Percentiles rank a stretch among this genome's conserved stretches.
Conservation (phyloP, 306 rosid genomes). For the Glycyrrhiza uralensis region DNA sequence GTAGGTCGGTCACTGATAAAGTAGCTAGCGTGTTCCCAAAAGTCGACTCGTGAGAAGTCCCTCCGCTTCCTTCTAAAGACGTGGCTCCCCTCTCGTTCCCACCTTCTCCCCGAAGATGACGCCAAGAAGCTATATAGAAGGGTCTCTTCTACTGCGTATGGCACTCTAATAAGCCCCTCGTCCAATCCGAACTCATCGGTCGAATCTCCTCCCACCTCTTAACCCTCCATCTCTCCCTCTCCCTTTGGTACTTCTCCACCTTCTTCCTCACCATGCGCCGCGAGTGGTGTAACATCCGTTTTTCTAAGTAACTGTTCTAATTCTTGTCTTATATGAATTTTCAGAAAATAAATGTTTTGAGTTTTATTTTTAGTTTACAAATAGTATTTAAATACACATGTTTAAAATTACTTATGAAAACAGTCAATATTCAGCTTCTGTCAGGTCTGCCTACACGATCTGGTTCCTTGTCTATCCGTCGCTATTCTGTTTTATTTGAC, state of each 20-base stretch:
- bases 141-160: conserved; percentile 95
- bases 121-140: conserved; percentile 94
- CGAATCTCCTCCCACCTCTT: conserved; percentile 54
- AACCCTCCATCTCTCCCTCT: conserved; percentile 41
- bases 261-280: conserved; percentile 91
- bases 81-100: conserved; percentile 74
- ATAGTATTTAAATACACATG: too few relatives aligned
- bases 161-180: conserved; percentile 82
- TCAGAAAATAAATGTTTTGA: too few relatives aligned
- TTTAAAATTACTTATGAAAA: too few relatives aligned
- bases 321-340: too few relatives aligned
- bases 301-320: too few relatives aligned
- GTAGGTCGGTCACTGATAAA: conserved; percentile 62
- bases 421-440: too few relatives aligned
- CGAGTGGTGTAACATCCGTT: too few relatives aligned
- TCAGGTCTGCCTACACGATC: too few relatives aligned
- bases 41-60: conserved; percentile 47
- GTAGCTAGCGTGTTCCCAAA: conserved; percentile 62
- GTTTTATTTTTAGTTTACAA: too few relatives aligned
- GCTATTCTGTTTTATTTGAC: too few relatives aligned
- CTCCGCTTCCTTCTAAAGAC: conserved; percentile 50
- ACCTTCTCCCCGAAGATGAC: conserved; percentile 56
- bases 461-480: too few relatives aligned
- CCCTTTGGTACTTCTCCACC: conserved; percentile 53
- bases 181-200: conserved; percentile 63